A percentile compares a stretch with the other conserved stretches of the same genome.
These are phyloP conservation scores for Helotiales sp. DNA, from an alignment of 2,329 filamentous ascomycete species.

Conservation along the genomic window DNA sequence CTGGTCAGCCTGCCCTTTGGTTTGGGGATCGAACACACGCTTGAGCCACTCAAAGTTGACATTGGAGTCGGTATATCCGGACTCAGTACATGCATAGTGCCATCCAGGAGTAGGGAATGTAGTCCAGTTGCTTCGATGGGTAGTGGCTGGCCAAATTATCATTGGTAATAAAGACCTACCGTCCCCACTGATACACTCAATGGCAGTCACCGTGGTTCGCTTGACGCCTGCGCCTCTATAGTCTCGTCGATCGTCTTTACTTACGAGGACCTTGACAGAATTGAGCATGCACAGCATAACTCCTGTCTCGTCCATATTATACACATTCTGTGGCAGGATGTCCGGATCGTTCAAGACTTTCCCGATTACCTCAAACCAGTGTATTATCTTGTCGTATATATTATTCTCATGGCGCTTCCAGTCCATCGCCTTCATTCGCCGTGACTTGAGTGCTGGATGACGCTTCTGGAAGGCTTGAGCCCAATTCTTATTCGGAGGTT, in stretches of 20 bases:
- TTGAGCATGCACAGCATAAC: slow-evolving; percentile 40
- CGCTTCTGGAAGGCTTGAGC: slow-evolving; percentile 30
- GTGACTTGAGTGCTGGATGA: slow-evolving; percentile 32
- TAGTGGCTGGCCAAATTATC: slow-evolving; percentile 40
- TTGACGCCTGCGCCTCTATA: slow-evolving; percentile 39
- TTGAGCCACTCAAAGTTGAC: slow-evolving; percentile 46
- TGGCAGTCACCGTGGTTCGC: slow-evolving; percentile 31
- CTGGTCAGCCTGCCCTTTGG: slow-evolving; percentile 39
- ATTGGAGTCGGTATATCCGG: slow-evolving; percentile 40
- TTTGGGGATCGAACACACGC: slow-evolving; percentile 45
- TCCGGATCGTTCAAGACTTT: slow-evolving; percentile 26
- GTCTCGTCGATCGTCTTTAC: slow-evolving; percentile 36
- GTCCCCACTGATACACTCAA: slow-evolving; percentile 33
- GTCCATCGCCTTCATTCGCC: slow-evolving; percentile 28
- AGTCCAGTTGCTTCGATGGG: slow-evolving; percentile 40
- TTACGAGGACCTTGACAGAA: slow-evolving; percentile 43
- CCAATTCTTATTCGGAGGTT: slow-evolving; percentile 33
- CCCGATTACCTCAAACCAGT: slow-evolving; percentile 44
- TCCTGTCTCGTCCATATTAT: slow-evolving; percentile 29
- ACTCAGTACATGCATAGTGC: slow-evolving; percentile 38
- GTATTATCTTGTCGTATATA: slow-evolving; percentile 40
- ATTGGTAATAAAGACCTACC: slow-evolving; percentile 37
- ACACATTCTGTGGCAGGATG: slow-evolving; percentile 34
- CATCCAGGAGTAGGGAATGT: slow-evolving; percentile 39
- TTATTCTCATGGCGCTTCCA: slow-evolving; percentile 27